Evolutionary conservation across 2,329 filamentous ascomycete species (phyloP), one percentile per base, ranked within the genome.

Genomic region (Monilinia polystroma): DNA sequence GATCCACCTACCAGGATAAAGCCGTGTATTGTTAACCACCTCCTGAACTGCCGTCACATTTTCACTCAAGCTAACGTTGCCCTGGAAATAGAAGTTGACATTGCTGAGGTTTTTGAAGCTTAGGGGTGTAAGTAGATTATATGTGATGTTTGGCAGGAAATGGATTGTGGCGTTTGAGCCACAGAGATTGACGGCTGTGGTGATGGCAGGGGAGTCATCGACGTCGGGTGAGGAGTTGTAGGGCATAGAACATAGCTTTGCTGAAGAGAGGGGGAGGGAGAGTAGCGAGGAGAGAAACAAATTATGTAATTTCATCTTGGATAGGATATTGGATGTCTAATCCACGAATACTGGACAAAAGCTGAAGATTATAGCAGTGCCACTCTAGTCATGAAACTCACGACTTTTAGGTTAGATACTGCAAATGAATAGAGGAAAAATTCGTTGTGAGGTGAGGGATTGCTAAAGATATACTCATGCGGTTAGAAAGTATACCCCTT

Each of bases 41-140:
- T n/a, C 1, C 47, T 60, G 64, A 2, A 66, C 64, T 1, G 32
- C 55, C 20, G 55, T 66, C 1, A 66, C 55, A 66, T 66, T 60
- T 14, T 66, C 55, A 23, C 63, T 66, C 55, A 66, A 45, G 7
- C 45, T 60, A n/a, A 66, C 2, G 60, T 66, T 66, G 3, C 64
- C 64, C 54, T 66, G 32, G 3, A 66, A 60, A 1, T 35, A 20
- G 38, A 66, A 60, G 1, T 41, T 45, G 8, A 55, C 57, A n/a
- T 23, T 29, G 1, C 20, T n/a, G 29, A 66, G 57, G 38, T 63
- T 49, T 2, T 11, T 38, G 16, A 66, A 66, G 14, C 4, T 26
- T 7, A 63, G 57, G 4, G 64, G 56, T 1, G 58, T 66, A 6
- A 66, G 52, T 3, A 66, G 41, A 32, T 66, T 41, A 8, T 66